Evolutionary conservation across 805 yeast genomes (phyloP), one percentile per base, ranked within the genome.

Genomic region (Hanseniaspora vineae): DNA sequence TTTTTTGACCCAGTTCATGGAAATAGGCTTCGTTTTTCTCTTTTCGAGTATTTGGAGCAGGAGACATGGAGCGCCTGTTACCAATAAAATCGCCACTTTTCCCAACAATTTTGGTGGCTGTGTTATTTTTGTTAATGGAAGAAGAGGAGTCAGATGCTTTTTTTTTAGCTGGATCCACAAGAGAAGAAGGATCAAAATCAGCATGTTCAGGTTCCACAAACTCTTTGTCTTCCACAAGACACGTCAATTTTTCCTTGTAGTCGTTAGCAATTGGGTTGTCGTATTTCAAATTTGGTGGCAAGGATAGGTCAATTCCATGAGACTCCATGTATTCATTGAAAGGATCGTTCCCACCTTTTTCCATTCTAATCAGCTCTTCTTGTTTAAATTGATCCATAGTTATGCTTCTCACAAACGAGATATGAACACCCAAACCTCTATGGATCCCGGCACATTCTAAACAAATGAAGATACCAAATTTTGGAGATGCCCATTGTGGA

Each of bases 401-500:
- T 56, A 92, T 89, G 29, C 95, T 84, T 61, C 98, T 75, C 35
- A 92, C 97, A 69, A 92, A 92, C 40, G 97, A 89, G 49, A 92
- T 80, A 64, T 92, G 98, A 42, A 92, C 98, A 39, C 98, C 98
- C 44, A 92, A 71, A 12, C 97, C 95, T 65, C 95, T 76, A 65
- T 92, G 99, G 49, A 83, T 72, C 43, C 99, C 99, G 17, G 98
- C 98, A 70, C 98, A 92, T 63, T 92, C 99, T 39, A 92, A 75
- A 66, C 98, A 92, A 60, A 92, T 90, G 66, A 89, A 92, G 51
- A 92, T 84, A 51, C 98, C 98, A 67, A 90, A 88, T 66, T 92
- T 92, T 35, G 97, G 97, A 13, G 96, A 87, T 1, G 97, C 97
- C 98, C 98, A 92, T 65, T 92, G 98, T 10, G 98, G 98, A 62